phyloP scores from a whole-genome alignment of 345 rosid species.

The Brassica incana region DNA sequence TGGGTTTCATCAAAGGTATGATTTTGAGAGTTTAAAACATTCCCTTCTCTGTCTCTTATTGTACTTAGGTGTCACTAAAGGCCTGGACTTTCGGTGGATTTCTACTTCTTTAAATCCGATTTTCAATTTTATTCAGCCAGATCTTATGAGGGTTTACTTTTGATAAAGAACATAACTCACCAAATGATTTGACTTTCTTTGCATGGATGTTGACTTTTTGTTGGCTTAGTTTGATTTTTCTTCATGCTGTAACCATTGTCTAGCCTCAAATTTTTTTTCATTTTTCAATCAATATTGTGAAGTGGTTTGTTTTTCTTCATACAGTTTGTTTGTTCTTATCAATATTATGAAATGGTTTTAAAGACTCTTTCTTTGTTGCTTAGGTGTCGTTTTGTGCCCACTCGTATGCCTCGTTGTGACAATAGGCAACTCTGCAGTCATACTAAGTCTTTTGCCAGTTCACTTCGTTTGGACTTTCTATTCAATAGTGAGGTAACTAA shows the following conservation, averaged over 20 bases:
- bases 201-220: constrained; percentile 18
- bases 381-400: constrained; percentile 81
- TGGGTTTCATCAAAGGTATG: constrained; percentile 74
- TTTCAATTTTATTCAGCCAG: constrained; percentile 10
- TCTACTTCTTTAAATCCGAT: not conserved
- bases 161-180: constrained; percentile 17
- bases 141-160: not conserved
- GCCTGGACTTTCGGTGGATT: constrained; percentile 27
- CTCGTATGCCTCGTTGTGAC: constrained; percentile 66
- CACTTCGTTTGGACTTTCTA: constrained; percentile 74
- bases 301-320: not conserved
- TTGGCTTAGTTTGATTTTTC: constrained; percentile 2
- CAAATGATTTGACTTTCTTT: constrained; percentile 9
- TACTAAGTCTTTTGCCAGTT: constrained; percentile 61
- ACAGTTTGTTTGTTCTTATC: not conserved
- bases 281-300: not conserved
- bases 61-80: constrained; percentile 54
- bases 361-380: constrained; percentile 23
- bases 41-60: constrained; percentile 1
- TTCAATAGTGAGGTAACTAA: constrained; percentile 69
- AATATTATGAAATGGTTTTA: not conserved
- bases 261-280: no score
- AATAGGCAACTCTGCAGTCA: constrained; percentile 62
- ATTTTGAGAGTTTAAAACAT: not conserved
- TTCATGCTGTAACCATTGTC: not conserved